phyloP scores from a whole-genome alignment of 2,329 filamentous ascomycete species.

The Alternaria brassicae region DNA sequence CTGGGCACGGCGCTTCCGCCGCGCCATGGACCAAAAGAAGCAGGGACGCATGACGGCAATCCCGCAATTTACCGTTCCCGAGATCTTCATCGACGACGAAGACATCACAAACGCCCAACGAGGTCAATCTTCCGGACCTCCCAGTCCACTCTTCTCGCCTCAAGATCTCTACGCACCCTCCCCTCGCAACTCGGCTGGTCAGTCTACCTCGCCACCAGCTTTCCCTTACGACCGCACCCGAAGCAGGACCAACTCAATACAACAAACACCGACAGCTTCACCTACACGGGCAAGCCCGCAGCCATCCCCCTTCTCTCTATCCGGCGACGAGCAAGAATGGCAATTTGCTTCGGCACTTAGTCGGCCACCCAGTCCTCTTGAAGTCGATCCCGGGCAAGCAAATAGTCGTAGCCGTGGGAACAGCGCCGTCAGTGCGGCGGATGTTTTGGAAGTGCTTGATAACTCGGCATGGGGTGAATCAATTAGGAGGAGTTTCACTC shows the following conservation, averaged over 20 bases:
- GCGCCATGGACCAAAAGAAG: slow-evolving; percentile 73
- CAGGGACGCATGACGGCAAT: slow-evolving; percentile 76
- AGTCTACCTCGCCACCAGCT: slow-evolving; percentile 36
- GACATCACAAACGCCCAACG: slow-evolving; percentile 57
- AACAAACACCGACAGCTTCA: slow-evolving; percentile 47
- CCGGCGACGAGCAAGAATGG: slow-evolving; percentile 49
- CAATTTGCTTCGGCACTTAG: slow-evolving; percentile 55
- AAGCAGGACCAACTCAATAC: slow-evolving; percentile 50
- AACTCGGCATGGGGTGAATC: slow-evolving; percentile 94
- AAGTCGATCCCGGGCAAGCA: slow-evolving; percentile 37
- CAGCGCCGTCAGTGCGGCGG: slow-evolving; percentile 74
- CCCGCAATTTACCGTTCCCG: slow-evolving; percentile 82
- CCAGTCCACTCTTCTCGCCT: slow-evolving; percentile 45
- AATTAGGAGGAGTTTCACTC: slow-evolving; percentile 85
- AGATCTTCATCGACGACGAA: slow-evolving; percentile 88
- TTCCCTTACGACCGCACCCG: slow-evolving; percentile 33
- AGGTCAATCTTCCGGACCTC: slow-evolving; percentile 43
- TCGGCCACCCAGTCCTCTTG: slow-evolving; percentile 49
- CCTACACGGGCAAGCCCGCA: slow-evolving; percentile 41
- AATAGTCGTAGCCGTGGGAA: slow-evolving; percentile 66
- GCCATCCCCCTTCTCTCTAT: slow-evolving; percentile 39
- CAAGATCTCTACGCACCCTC: slow-evolving; percentile 34
- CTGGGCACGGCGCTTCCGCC: slow-evolving; percentile 83
- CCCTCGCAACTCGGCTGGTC: slow-evolving; percentile 33
- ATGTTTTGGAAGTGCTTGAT: slow-evolving; percentile 84